Percentiles rank a stretch among this genome's conserved stretches.
Conservation (phyloP, 441 rosid species). For the Pelargonium hybrid region DNA sequence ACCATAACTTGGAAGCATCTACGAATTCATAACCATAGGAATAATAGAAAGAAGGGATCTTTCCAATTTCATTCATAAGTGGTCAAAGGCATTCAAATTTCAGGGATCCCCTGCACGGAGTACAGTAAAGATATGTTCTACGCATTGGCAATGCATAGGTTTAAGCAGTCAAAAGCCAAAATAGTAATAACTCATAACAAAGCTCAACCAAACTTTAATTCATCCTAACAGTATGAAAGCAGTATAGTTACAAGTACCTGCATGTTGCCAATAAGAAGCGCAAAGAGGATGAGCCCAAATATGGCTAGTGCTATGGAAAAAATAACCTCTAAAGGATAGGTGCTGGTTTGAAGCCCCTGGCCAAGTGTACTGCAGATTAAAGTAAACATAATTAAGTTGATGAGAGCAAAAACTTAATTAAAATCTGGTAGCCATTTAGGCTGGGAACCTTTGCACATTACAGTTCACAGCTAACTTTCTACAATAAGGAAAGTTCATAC, state of each 20-base stretch:
- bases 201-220: neutral
- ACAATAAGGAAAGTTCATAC: neutral
- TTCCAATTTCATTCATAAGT: no score
- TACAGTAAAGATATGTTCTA: no score
- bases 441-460: neutral
- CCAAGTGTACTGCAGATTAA: conserved; percentile 73
- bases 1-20: no score
- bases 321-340: conserved; percentile 74
- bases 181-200: neutral
- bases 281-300: conserved; percentile 88
- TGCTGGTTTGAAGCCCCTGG: conserved; percentile 93
- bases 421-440: neutral
- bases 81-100: no score
- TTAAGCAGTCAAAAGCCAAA: neutral
- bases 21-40: no score
- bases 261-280: conserved; percentile 96
- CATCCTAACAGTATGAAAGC: neutral
- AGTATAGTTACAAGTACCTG: conserved; percentile 41
- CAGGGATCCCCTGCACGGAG: no score
- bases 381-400: conserved; percentile 9
- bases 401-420: neutral
- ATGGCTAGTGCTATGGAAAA: conserved; percentile 84
- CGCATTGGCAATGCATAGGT: neutral
- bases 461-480: neutral
- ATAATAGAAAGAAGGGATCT: no score